Evolutionary conservation across 306 rosid genomes (phyloP).

Genomic region (Prunus davidiana): DNA sequence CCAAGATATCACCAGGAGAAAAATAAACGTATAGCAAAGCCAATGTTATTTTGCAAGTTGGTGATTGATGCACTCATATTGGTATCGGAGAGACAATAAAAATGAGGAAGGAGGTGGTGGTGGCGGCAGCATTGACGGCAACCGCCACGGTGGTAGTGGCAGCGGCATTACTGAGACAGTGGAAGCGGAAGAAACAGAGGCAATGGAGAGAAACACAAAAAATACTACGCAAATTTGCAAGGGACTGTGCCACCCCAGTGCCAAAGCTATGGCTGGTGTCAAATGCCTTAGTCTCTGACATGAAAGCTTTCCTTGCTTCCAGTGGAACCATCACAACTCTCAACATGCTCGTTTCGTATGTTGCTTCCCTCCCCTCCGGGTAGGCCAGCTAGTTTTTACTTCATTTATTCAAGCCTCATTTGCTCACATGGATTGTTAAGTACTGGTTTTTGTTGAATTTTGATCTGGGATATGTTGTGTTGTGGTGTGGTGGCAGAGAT

Average conservation of each 20-base stretch:
- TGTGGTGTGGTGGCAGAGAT: constrained; percentile 40
- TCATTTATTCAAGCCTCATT: neutral
- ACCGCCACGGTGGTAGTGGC: constrained; percentile 22
- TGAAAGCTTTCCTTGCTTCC: constrained; percentile 47
- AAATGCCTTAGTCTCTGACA: constrained; percentile 45
- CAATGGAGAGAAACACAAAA: constrained; percentile 34
- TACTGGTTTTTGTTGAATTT: neutral
- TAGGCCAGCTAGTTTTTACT: constrained; percentile 3
- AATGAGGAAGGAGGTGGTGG: constrained; percentile 49
- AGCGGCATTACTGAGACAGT: constrained; percentile 26
- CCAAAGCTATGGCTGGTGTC: constrained; percentile 49
- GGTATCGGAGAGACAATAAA: neutral
- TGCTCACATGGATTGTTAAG: neutral
- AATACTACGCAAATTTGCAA: constrained; percentile 48
- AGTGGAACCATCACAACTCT: constrained; percentile 31
- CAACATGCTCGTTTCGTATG: constrained; percentile 51
- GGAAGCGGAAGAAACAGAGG: constrained; percentile 43
- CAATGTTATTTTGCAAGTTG: neutral
- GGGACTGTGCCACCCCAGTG: constrained; percentile 60
- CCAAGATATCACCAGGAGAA: neutral
- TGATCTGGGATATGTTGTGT: neutral
- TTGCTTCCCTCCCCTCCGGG: constrained; percentile 59
- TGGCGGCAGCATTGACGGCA: constrained; percentile 30
- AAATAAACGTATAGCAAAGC: neutral
- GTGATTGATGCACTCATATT: neutral